A percentile compares a stretch with the other conserved stretches of the same genome.
These are phyloP conservation scores for Agastache rugosa DNA, from an alignment of 257 asterid species.

Conservation along the genomic window DNA sequence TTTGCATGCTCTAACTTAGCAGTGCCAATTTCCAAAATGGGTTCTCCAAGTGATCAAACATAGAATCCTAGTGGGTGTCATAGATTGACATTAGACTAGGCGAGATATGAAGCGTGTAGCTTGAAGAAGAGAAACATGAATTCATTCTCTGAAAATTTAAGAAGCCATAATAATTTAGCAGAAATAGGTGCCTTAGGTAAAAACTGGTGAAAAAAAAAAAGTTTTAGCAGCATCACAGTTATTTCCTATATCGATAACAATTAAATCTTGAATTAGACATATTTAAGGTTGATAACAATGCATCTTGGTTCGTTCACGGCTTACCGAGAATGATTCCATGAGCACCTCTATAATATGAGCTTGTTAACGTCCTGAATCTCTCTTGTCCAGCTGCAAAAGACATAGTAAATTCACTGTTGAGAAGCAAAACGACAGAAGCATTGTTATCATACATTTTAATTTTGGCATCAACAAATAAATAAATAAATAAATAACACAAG, in stretches of 20 bases:
- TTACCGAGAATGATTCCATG: conserved; percentile 78
- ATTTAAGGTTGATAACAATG: conserved; percentile 1
- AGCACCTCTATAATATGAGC: conserved; percentile 65
- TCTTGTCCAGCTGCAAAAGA: conserved; percentile 87
- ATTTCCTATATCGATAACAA: not conserved
- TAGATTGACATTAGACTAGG: not conserved
- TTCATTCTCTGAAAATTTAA: conserved; percentile 10
- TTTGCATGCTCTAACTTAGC: conserved; percentile 16
- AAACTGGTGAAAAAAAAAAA: not conserved
- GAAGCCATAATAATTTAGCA: not conserved
- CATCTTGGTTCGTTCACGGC: conserved; percentile 34
- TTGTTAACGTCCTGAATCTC: conserved; percentile 77
- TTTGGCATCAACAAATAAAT: conserved; percentile 1
- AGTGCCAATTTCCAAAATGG: not conserved
- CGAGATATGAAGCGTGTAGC: not conserved
- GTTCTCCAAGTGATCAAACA: not conserved
- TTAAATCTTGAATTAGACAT: conserved; percentile 8
- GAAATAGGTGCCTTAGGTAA: too few relatives aligned
- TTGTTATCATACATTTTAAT: conserved; percentile 5
- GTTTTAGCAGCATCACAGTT: not conserved
- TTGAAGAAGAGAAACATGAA: not conserved
- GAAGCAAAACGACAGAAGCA: conserved; percentile 11
- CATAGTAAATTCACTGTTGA: conserved; percentile 19
- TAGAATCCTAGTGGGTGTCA: not conserved
- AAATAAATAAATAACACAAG: conserved; percentile 1